Base-by-base conservation (phyloP, 495 filamentous ascomycete species). In the Penicillium angulare region DNA sequence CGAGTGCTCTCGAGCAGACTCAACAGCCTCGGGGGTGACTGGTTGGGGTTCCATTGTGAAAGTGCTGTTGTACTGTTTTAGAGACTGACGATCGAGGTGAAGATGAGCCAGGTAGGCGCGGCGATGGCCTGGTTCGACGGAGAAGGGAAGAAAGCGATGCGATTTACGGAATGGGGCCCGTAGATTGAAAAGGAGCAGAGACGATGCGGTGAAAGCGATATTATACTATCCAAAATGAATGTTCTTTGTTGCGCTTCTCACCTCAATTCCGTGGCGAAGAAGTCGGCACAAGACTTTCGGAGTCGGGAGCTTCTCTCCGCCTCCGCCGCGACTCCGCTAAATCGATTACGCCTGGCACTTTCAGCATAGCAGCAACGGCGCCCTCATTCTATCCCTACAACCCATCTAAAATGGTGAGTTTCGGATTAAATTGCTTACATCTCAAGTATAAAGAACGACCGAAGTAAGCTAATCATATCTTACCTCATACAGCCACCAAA, bases 31-130 rank as follows among this genome's bases (percentile, higher is more conserved):
- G 27, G 27, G 27, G 16, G 26, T 50, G 52, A 52, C 50, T 32
- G 40, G 51, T 48, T 53, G 54, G 50, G 49, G 44, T 43, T 64
- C 65, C 72, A 71, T 72, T 32, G 22, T 22, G 8, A 31, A 6
- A 31, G 13, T n/a, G n/a, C n/a, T n/a, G n/a, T n/a, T n/a, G n/a
- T n/a, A n/a, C n/a, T n/a, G n/a, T 12, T 31, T 31, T 31, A 12
- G 27, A 2, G 13, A 12, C 27, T 31, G 22, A 3, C 3, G 40
- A 7, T 43, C 13, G 26, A 15, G 24, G 9, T 31, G 27, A 7
- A 1, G 27, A 12, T 4, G 34, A 15, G 12, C n/a, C 7, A 16
- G 3, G 17, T 16, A 38, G 34, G n/a, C n/a, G n/a, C n/a, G 34
- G 13, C 34, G 34, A 38, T 16, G n/a, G n/a, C n/a, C n/a, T n/a